Evolutionary conservation across 148 eudicot species (phyloP), one percentile per base, ranked within the genome.

Genomic region (Diospyros lotus): DNA sequence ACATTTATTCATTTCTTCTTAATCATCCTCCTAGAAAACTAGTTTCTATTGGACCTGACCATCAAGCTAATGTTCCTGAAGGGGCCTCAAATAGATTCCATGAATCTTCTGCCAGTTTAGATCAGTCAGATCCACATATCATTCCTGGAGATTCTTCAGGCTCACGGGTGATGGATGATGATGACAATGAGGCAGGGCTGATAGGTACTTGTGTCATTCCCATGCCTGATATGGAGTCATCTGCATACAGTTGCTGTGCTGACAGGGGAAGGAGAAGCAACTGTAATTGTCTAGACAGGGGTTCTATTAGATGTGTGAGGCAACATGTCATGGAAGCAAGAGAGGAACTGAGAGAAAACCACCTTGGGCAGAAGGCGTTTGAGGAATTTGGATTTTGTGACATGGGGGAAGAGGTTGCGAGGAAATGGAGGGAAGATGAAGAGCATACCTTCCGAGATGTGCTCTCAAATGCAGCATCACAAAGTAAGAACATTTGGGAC

Each of bases 391-490:
- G 76, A 11, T 74, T 74, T 42, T 74, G 10, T 39, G 61, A 41
- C 76, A 74, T 74, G 76, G 76, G 76, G 12, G 76, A 74, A 51
- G 76, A 63, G 60, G 76, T 74, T 51, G 69, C 76, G 1, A 74
- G 52, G 39, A 74, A 74, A 64, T 74, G 76, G 76, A 64, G n/a
- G 6, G 69, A 53, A 3, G 76, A 52, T 58, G 76, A 74, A 9
- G 76, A 74, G 38, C 69, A 51, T 63, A 65, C 60, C 50, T 74
- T 74, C 18, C 69, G 41, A 63, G 76, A 74, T 74, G 69, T 74
- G 4, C 58, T 50, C 5, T 63, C 51, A 1, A 74, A 74, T 43
- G 48, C 76, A 74, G 69, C 76, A 41, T 74, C 76, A 4, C 10
- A 15, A 51, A 69, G 69, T 52, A 74, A 52, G 74, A 51, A 52